These are phyloP conservation scores for Musa balbisiana DNA, from an alignment of 202 grass and related monocot species.

Conservation along the genomic window DNA sequence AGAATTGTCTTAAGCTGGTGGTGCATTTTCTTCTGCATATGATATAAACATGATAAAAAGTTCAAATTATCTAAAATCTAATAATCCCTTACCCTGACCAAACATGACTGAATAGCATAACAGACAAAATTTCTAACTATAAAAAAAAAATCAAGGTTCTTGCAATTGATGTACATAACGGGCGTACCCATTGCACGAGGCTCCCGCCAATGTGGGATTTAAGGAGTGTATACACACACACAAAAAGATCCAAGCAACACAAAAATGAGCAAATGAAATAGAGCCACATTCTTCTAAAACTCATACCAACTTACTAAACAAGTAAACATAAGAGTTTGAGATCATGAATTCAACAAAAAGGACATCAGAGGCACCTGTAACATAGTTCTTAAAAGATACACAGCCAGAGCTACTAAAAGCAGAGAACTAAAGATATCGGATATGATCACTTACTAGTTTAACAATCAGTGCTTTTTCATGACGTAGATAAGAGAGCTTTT, in stretches of 20 bases:
- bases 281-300: no score
- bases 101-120: neutral
- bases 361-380: neutral
- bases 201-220: no score
- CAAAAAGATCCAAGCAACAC: no score
- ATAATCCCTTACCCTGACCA: neutral
- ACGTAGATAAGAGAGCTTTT: constrained; percentile 69
- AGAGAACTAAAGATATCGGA: no score
- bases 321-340: no score
- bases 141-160: neutral
- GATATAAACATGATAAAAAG: neutral
- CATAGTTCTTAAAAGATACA: no score
- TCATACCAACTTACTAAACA: no score
- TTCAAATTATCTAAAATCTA: neutral
- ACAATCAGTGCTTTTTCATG: constrained; percentile 70
- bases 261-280: no score
- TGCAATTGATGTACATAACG: neutral
- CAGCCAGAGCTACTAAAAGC: neutral
- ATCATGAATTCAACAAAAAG: neutral
- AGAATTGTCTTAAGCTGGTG: constrained; percentile 65
- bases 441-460: constrained; percentile 45
- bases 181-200: no score
- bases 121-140: neutral
- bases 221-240: no score
- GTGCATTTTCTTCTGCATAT: constrained; percentile 79